Evolutionary conservation across 768 basidiomycete species (phyloP).

Genomic region (Filobasidium floriforme): DNA sequence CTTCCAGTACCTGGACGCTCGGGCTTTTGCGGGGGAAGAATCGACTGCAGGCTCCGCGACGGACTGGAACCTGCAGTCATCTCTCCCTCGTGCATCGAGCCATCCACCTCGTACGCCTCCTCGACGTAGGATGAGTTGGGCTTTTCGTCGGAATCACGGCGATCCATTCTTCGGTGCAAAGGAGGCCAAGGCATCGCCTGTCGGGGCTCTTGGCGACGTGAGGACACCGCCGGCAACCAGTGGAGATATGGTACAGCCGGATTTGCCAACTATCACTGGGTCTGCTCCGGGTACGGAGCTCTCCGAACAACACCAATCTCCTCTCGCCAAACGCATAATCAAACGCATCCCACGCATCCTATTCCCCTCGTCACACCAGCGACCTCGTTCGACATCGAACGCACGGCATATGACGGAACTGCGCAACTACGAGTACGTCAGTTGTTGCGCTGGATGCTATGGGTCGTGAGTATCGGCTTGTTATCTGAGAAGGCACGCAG

Average conservation of each 20-base stretch:
- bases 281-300: too few species aligned
- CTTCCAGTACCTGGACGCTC: too few species aligned
- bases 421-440: not conserved
- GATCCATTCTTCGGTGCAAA: not conserved
- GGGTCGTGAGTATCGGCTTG: not conserved
- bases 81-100: too few species aligned
- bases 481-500: too few species aligned
- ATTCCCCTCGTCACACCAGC: not conserved
- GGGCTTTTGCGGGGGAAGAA: too few species aligned
- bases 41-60: too few species aligned
- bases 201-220: not conserved
- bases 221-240: not conserved
- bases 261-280: too few species aligned
- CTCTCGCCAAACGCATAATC: too few species aligned
- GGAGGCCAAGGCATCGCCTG: not conserved
- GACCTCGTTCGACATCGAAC: not conserved
- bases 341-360: not conserved
- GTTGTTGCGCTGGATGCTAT: not conserved
- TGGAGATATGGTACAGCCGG: too few species aligned
- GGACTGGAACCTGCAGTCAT: too few species aligned
- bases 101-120: not conserved
- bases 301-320: too few species aligned
- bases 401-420: too few species aligned
- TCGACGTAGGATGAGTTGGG: not conserved
- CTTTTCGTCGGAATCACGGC: not conserved